Evolutionary conservation across 208 protist species (phyloP), one percentile per base, ranked within the genome.

Genomic region (Wallacemonas sp.): DNA sequence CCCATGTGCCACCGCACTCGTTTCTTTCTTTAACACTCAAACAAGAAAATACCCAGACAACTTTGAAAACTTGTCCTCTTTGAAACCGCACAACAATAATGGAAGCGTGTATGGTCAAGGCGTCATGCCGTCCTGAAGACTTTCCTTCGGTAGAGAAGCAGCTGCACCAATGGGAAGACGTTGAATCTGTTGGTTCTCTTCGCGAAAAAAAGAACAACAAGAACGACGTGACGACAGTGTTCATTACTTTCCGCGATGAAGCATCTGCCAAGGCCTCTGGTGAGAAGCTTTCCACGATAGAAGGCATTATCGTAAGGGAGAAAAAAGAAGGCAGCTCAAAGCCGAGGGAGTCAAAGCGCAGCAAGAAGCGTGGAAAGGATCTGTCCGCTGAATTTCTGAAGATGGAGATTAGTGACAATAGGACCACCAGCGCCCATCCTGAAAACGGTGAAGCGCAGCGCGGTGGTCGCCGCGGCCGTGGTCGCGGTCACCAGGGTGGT

Each of bases 161-260:
- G 34, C 61, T 95, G 24, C 72, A 82, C 27, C 72, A 86, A 41
- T 95, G 83, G 86, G 62, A 78, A 22, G 81, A 82, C 36, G 86
- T 95, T n/a, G 79, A 89, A 39, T 75, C 82, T 11, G 90, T 96
- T 42, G 86, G 86, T 2, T 93, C 86, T 33, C 71, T 96, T 45
- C 75, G 86, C 27, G 79, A 84, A n/a, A 93, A 93, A 66, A 67
- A 78, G 22, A 87, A 90, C 55, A 85, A 86, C 51, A 93, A 91
- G 46, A 74, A 72, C 9, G 80, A 90, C 60, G 42, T 84, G 34
- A 96, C 90, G 14, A 92, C 75, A 2, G 90, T 96, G 0, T 91
- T 93, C 53, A 79, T 96, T 47, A 96, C 79, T 15, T 92, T 91
- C 58, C 51, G 41, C 19, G 64, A 75, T 60, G 80, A 83, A 28